Base-by-base conservation (phyloP, 305 asterid genomes). In the Rubia peregrina region DNA sequence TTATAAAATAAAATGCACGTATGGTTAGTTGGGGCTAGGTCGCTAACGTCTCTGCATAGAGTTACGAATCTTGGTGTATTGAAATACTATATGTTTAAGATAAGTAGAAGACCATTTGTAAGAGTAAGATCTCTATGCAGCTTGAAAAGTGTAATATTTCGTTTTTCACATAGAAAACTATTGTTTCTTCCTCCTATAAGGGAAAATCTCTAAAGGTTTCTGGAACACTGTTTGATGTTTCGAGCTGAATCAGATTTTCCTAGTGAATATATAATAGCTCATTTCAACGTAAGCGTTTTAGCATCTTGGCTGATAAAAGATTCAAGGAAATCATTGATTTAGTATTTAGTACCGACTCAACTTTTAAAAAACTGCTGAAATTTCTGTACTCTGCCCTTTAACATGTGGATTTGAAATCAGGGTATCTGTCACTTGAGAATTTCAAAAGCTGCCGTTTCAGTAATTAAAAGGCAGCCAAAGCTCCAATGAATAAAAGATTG, bases 391-490 rank as follows among this genome's bases (percentile, higher is more conserved):
- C 56, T 49, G 56, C 56, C 0, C 56, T 49, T 79, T 78, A 87
- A 80, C 82, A 75, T 46, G 83, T 93, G 94, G 92, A 93, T 83
- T 33, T 72, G 69, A 84, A 79, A 66, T 70, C 87, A 65, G 92
- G 90, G 63, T 77, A 79, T 67, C 76, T 86, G 40, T 84, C 95
- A 17, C 77, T 86, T 53, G 88, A 89, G 74, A 93, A 82, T 72
- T 88, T 93, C 46, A n/a, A 88, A 83, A 80, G 82, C 81, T 64
- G 95, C 97, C 46, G 85, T 93, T 62, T 80, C 90, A 70, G 80
- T 77, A 77, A 73, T 89, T 66, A 92, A 85, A 60, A 85, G 91
- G 75, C 94, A 85, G 67, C 95, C 97, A 74, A 93, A 93, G 86
- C 70, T 91, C 71, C 97, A 91, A 75, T 88, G 85, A 76, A 71